phyloP scores from a whole-genome alignment of 2,329 filamentous ascomycete species.

The Cladosporium sphaerospermum region DNA sequence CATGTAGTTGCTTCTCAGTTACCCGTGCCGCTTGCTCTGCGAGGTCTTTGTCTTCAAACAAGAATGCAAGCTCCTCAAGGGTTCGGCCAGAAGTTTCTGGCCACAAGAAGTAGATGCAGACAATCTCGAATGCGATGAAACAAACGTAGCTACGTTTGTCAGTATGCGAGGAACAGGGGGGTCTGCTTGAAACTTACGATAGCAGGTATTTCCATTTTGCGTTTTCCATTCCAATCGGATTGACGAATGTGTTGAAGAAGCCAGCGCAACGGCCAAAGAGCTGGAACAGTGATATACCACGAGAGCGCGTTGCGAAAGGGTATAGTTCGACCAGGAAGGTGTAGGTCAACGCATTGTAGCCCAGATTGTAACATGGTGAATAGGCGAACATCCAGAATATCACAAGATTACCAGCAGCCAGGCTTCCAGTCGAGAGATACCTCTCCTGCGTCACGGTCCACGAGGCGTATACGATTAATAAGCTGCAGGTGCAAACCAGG shows the following conservation, averaged over 20 bases:
- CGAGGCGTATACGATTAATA: constrained; percentile 49
- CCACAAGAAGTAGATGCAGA: constrained; percentile 41
- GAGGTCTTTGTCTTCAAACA: constrained; percentile 22
- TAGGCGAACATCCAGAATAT: constrained; percentile 58
- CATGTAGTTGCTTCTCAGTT: constrained; percentile 8
- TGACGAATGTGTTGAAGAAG: constrained; percentile 46
- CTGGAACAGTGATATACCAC: constrained; percentile 54
- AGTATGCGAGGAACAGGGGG: not conserved
- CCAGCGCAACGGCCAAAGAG: constrained; percentile 46
- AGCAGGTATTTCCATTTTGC: constrained; percentile 41
- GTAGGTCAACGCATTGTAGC: constrained; percentile 61
- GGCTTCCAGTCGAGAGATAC: constrained; percentile 31
- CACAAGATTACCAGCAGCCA: constrained; percentile 33
- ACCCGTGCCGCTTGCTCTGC: constrained; percentile 14
- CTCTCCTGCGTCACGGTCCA: constrained; percentile 49
- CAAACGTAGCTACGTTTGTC: constrained; percentile 32
- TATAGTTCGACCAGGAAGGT: constrained; percentile 56
- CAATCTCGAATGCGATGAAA: constrained; percentile 37
- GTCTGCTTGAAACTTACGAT: not conserved
- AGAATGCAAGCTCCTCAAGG: constrained; percentile 43
- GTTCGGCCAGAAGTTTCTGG: constrained; percentile 39
- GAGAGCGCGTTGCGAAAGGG: constrained; percentile 52
- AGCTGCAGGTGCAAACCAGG: constrained; percentile 43
- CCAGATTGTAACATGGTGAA: constrained; percentile 56
- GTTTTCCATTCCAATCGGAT: constrained; percentile 40